phyloP scores from a whole-genome alignment of 1,284 basidiomycete species.

The Tilletia caries region DNA sequence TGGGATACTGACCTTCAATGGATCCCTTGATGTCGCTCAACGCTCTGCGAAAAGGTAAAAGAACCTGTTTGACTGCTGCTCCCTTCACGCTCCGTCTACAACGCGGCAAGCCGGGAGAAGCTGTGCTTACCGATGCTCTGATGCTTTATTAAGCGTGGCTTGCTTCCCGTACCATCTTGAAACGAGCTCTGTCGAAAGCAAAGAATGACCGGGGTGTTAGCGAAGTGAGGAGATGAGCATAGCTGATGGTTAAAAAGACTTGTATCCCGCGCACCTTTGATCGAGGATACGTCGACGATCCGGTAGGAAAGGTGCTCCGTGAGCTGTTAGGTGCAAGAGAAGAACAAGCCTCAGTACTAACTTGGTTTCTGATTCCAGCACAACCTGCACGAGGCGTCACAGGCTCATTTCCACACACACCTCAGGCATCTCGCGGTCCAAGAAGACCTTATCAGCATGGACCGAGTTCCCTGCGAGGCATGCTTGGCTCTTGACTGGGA shows the following conservation, averaged over 20 bases:
- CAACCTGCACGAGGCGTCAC: no score
- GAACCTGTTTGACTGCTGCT: no score
- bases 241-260: neutral
- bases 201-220: no score
- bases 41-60: conserved; percentile 59
- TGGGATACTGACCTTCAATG: conserved; percentile 57
- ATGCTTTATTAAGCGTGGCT: neutral
- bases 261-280: conserved; percentile 16
- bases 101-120: conserved; percentile 27
- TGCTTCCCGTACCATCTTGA: conserved; percentile 67
- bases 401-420: no score
- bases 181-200: conserved; percentile 73
- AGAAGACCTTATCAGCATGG: conserved; percentile 71
- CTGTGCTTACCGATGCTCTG: conserved; percentile 44
- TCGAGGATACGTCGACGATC: conserved; percentile 57
- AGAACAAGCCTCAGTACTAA: conserved; percentile 21
- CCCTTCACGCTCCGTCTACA: no score
- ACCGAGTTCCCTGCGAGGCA: conserved; percentile 77
- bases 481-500: conserved; percentile 59
- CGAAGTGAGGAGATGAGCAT: neutral
- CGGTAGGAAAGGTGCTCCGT: conserved; percentile 57
- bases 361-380: no score
- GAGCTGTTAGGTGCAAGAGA: conserved; percentile 20
- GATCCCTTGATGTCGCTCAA: conserved; percentile 72
- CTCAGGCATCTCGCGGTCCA: conserved; percentile 72